Base-by-base conservation (phyloP, 768 basidiomycete species). In the Neoboletus brunneissimus region DNA sequence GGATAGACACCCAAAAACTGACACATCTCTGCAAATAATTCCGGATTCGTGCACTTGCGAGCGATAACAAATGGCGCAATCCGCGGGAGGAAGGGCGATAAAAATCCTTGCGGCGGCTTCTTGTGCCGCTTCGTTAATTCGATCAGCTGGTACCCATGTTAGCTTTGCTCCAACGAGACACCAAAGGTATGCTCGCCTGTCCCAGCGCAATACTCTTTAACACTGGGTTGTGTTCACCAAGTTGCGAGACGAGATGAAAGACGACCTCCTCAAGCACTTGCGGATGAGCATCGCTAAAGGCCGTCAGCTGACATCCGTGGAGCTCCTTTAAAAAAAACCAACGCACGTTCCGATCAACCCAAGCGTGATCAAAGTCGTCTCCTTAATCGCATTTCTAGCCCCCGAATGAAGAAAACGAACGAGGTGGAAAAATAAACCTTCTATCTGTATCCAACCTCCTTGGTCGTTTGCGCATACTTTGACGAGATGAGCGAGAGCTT, bases 141-240 rank as follows among this genome's bases (percentile, higher is more conserved):
- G 15, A 79, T 67, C 25, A 93, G 76, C 90, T 94, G 57, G 31
- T 16, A 41, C 51, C 41, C 43, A 52, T 35, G 35, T 62, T 23
- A 61, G 51, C 41, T 52, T 40, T 7, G 32, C 23, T 42, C 13
- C 23, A 51, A 25, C 38, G 37, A 51, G 1, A 43, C 18, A 31
- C 38, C 29, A 48, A 10, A 46, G 2, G 9, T 2, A 35, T 34
- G 35, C 77, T 60, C 61, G 85, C 91, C 74, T 91, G 87, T 65
- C 80, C 79, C 59, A 80, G 81, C 1, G 89, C 88, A 16, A 78
- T 76, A 23, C 87, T 87, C 69, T 82, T 88, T 31, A 94, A 61
- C 6, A 89, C 79, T 3, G 84, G 82, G 59, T 90, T 94, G 34
- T 75, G 68, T 56, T 84, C 78, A 1, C 84, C 88, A 8, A 94